These are phyloP conservation scores for Boletus rex-veris DNA, from an alignment of 768 basidiomycete species.

Conservation along the genomic window DNA sequence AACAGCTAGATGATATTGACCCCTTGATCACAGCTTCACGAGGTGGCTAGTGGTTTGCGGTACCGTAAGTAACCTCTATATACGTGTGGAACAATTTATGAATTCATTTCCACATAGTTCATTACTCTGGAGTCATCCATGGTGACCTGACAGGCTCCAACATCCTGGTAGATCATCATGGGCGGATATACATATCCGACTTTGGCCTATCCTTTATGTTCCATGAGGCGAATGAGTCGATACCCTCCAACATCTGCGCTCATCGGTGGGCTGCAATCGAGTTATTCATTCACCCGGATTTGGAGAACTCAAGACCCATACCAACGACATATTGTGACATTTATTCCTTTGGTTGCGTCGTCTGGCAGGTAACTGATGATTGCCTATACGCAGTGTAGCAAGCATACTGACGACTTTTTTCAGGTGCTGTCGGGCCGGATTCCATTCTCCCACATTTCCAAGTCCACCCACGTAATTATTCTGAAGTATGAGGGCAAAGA, in stretches of 20 bases:
- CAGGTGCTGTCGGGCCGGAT: conserved; percentile 12
- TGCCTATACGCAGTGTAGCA: too few relatives aligned
- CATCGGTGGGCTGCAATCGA: conserved; percentile 10
- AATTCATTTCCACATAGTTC: neutral
- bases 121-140: conserved; percentile 8
- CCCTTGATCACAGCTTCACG: conserved; percentile 4
- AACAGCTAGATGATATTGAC: neutral
- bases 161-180: conserved; percentile 6
- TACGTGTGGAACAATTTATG: neutral
- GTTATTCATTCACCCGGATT: conserved; percentile 11
- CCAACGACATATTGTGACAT: conserved; percentile 6
- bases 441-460: conserved; percentile 7
- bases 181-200: conserved; percentile 10
- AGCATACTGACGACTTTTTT: neutral
- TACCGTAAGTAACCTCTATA: conserved; percentile 5
- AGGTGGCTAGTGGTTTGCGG: conserved; percentile 8
- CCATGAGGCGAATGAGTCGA: neutral
- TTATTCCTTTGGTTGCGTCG: conserved; percentile 12
- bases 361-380: conserved; percentile 5
- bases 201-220: conserved; percentile 9
- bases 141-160: conserved; percentile 16
- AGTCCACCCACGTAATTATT: conserved; percentile 11
- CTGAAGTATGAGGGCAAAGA: conserved; percentile 16
- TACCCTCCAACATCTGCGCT: conserved; percentile 7
- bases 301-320: neutral